These are phyloP conservation scores for Microthlaspi erraticum DNA, from an alignment of 345 rosid species.

Conservation along the genomic window DNA sequence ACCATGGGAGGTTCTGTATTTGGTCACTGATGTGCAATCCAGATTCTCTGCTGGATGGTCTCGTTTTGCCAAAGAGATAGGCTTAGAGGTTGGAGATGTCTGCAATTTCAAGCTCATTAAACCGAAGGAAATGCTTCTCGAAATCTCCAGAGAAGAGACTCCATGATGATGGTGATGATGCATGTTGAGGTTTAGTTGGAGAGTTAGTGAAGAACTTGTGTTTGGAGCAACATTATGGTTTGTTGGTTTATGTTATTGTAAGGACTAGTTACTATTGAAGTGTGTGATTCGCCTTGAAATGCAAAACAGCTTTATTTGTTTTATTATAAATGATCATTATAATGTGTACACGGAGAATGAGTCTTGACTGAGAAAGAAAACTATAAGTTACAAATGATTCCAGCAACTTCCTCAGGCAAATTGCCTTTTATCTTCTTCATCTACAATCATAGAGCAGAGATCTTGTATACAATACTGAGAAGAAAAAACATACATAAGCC, in stretches of 20 bases:
- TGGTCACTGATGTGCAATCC: conserved; percentile 30
- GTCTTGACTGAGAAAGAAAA: conserved; percentile 28
- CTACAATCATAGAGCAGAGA: too few species aligned
- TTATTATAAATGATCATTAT: conserved; percentile 5
- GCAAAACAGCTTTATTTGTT: neutral
- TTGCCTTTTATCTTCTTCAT: too few species aligned
- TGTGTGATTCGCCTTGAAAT: too few species aligned
- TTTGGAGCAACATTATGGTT: neutral
- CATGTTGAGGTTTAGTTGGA: conserved; percentile 13
- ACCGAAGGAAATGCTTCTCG: conserved; percentile 29
- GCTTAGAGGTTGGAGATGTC: conserved; percentile 29
- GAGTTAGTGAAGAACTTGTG: conserved; percentile 20
- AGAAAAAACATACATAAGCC: neutral
- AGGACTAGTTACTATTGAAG: neutral
- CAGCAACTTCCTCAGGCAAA: neutral
- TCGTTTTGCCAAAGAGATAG: conserved; percentile 30
- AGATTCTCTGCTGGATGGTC: conserved; percentile 42
- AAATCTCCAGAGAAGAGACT: conserved; percentile 19
- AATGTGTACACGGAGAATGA: conserved; percentile 15
- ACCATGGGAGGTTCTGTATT: conserved; percentile 32
- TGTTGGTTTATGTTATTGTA: conserved; percentile 4
- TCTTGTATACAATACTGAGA: too few species aligned
- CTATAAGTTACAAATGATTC: conserved; percentile 26
- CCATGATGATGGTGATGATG: conserved; percentile 1
- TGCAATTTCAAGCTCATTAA: conserved; percentile 37